Evolutionary conservation across 441 rosid species (phyloP), one percentile per base, ranked within the genome.

Genomic region (Aquilaria agallochum): DNA sequence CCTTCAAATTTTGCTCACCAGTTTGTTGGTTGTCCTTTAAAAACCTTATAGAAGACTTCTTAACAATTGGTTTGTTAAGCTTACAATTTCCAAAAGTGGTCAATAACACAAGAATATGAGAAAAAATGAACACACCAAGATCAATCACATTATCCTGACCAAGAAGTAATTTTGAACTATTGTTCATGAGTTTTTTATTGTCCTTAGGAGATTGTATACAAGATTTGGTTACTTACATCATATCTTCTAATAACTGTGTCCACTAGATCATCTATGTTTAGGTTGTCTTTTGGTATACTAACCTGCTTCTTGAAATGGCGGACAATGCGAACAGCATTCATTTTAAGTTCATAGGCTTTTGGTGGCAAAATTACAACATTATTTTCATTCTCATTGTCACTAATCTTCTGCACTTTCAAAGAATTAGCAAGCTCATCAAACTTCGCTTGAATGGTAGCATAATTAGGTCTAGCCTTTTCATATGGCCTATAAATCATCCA

Each of bases 381-480:
- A 40, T 68, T 66, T 76, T 45, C 45, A 60, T 40, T 40, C 3
- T 40, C 9, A 71, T 60, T 64, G 67, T 51, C 63, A 34, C 70
- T 64, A 12, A 74, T 72, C 65, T 65, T 69, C 32, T 44, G 44
- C 44, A 40, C 9, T 40, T 2, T 9, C 44, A 40, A 59, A 60
- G 65, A 61, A 63, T 66, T 59, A 9, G 44, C 44, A 40, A 40
- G 9, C 44, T 40, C 9, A 40, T 40, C 5, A 5, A 40, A 5
- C 5, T 2, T 40, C 9, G 44, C 44, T 0, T 5, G 9, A 40
- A 9, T 9, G 9, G 44, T 9, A 40, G 44, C 44, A 40, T 40
- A 5, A 66, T 76, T 81, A 59, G 76, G 59, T 66, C 76, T 86
- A 31, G 63, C 77, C 75, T 71, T 82, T 77, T 90, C 82, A 51